These are phyloP conservation scores for Conticribra guillardii DNA, from an alignment of 108 stramenopile genomes.

Conservation along the genomic window DNA sequence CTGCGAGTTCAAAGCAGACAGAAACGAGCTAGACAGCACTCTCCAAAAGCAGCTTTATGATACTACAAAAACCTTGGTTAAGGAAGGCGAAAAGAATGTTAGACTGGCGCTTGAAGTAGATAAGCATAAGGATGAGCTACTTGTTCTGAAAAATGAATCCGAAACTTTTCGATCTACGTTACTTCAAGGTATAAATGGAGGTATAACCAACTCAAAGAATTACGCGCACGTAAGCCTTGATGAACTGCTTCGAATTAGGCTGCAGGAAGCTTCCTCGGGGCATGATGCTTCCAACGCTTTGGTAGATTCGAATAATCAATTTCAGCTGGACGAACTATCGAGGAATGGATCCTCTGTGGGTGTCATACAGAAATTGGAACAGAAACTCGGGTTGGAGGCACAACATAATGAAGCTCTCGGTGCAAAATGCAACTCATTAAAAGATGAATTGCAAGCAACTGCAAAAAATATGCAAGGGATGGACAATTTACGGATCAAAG, in stretches of 20 bases:
- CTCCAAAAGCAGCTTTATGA: constrained; percentile 8
- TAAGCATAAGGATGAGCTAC: constrained; percentile 23
- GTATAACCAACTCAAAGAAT: constrained; percentile 28
- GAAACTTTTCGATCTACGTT: constrained; percentile 24
- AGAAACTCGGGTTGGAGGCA: constrained; percentile 9
- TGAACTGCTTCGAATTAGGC: constrained; percentile 33
- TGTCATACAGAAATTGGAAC: constrained; percentile 22
- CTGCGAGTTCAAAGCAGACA: too few species aligned
- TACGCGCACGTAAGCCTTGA: constrained; percentile 31
- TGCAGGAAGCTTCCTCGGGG: constrained; percentile 48
- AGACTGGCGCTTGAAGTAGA: constrained; percentile 23
- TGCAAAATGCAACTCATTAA: constrained; percentile 16
- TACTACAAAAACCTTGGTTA: constrained; percentile 14
- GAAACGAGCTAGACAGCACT: background rate
- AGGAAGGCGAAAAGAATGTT: constrained; percentile 30
- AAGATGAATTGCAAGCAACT: constrained; percentile 24
- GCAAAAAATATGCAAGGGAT: constrained; percentile 11
- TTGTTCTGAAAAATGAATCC: constrained; percentile 8
- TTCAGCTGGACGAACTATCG: background rate
- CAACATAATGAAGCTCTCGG: constrained; percentile 14
- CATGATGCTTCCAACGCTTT: background rate
- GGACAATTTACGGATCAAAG: constrained; percentile 11
- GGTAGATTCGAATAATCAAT: background rate
- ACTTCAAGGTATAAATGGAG: constrained; percentile 26
- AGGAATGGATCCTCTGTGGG: constrained; percentile 21